phyloP scores from a whole-genome alignment of 75 land plant species.

The Picea glauca region DNA sequence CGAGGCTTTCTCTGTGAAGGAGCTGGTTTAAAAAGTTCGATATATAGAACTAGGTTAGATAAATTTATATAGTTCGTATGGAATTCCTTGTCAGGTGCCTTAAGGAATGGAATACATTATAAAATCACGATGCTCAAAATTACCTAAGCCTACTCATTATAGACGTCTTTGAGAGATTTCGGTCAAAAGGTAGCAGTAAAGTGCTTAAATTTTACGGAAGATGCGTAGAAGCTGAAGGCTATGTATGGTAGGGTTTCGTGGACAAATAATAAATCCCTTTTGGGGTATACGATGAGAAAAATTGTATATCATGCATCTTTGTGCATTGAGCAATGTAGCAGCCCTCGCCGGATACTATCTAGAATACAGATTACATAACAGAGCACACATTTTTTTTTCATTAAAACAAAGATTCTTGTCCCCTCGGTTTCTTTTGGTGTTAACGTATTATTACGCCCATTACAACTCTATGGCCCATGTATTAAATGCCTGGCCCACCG shows the following conservation, averaged over 20 bases:
- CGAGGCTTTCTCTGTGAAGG: neutral
- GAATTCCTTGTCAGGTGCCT: neutral
- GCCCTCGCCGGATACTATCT: too few species aligned
- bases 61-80: too few species aligned
- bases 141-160: neutral
- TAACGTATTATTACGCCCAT: too few species aligned
- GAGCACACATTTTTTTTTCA: too few species aligned
- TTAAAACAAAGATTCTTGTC: too few species aligned
- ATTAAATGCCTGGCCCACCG: too few species aligned
- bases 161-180: neutral
- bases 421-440: too few species aligned
- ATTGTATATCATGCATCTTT: neutral
- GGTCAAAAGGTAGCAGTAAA: neutral
- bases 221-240: neutral
- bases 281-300: neutral
- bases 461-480: too few species aligned
- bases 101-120: neutral
- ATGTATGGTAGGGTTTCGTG: neutral
- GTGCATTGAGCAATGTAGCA: neutral
- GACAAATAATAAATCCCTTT: neutral
- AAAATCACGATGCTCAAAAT: neutral
- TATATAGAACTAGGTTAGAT: too few species aligned
- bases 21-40: too few species aligned
- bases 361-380: too few species aligned
- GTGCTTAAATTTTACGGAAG: neutral